Conservation (phyloP, 352 stramenopile species). For the Globisporangium irregulare region DNA sequence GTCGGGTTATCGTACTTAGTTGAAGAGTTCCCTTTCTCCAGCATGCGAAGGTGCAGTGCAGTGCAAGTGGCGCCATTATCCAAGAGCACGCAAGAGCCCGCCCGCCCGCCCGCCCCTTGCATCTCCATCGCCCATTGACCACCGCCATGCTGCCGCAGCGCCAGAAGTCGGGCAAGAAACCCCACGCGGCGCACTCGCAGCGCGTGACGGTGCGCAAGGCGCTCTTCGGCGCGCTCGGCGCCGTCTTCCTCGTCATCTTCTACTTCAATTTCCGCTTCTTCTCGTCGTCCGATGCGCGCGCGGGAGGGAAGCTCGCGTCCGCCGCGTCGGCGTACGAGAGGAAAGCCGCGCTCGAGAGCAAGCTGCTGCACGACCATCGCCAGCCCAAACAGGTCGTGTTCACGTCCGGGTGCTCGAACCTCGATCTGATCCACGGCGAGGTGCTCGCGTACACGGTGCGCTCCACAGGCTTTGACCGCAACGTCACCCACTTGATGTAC, state of each 20-base stretch:
- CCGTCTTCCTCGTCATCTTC: conserved; percentile 51
- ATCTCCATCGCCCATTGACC: background rate
- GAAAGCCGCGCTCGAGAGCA: conserved; percentile 20
- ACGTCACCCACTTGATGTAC: conserved; percentile 73
- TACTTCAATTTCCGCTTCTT: conserved; percentile 75
- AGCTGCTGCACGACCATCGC: conserved; percentile 38
- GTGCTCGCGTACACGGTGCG: conserved; percentile 72
- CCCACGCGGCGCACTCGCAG: conserved; percentile 26
- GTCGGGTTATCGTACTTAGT: background rate
- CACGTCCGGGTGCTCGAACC: conserved; percentile 62
- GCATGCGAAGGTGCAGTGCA: background rate
- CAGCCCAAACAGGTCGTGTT: conserved; percentile 67
- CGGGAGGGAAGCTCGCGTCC: conserved; percentile 25
- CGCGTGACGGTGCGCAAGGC: conserved; percentile 23
- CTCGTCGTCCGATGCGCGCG: conserved; percentile 26
- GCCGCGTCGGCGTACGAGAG: conserved; percentile 7
- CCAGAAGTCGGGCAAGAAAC: conserved; percentile 38
- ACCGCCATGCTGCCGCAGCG: conserved; percentile 50
- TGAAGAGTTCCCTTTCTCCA: background rate
- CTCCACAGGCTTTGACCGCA: conserved; percentile 42
- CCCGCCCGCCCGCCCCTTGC: background rate
- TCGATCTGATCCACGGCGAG: conserved; percentile 65
- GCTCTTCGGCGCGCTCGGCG: conserved; percentile 27
- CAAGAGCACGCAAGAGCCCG: background rate
- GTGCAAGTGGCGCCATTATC: background rate